Percentiles rank a stretch among this genome's conserved stretches.
Conservation (phyloP, 345 rosid genomes). For the Eucalyptus pauciflora region DNA sequence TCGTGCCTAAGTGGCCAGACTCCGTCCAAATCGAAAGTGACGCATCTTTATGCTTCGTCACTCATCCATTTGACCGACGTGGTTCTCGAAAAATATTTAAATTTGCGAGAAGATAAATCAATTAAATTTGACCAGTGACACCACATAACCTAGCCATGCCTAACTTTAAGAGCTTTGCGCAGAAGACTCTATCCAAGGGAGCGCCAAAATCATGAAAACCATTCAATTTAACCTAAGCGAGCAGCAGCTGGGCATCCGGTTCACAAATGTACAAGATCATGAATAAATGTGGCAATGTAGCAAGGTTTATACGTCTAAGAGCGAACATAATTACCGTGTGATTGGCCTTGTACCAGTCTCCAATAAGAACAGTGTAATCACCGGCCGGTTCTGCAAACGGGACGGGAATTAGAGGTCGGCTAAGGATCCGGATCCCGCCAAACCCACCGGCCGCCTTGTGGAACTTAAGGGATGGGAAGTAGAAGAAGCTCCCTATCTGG, state of each 20-base stretch:
- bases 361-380: slow-evolving; percentile 62
- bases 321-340: slow-evolving; percentile 40
- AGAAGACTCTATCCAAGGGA: neutral
- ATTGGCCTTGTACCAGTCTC: slow-evolving; percentile 70
- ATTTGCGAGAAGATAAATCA: neutral
- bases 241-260: neutral
- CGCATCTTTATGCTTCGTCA: neutral
- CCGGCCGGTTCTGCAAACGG: slow-evolving; percentile 64
- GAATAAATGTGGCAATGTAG: neutral
- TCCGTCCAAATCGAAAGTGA: neutral
- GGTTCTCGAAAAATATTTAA: neutral
- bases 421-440: slow-evolving; percentile 59
- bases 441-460: slow-evolving; percentile 82
- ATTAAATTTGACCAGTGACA: neutral
- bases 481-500: slow-evolving; percentile 68
- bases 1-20: neutral
- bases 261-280: neutral
- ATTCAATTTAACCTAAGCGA: neutral
- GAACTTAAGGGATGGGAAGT: slow-evolving; percentile 67
- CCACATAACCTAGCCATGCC: neutral
- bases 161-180: neutral
- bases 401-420: slow-evolving; percentile 61
- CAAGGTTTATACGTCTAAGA: neutral
- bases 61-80: neutral
- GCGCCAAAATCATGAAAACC: neutral